Conservation (phyloP, 257 asterid genomes). For the Salvia miltiorrhiza region DNA sequence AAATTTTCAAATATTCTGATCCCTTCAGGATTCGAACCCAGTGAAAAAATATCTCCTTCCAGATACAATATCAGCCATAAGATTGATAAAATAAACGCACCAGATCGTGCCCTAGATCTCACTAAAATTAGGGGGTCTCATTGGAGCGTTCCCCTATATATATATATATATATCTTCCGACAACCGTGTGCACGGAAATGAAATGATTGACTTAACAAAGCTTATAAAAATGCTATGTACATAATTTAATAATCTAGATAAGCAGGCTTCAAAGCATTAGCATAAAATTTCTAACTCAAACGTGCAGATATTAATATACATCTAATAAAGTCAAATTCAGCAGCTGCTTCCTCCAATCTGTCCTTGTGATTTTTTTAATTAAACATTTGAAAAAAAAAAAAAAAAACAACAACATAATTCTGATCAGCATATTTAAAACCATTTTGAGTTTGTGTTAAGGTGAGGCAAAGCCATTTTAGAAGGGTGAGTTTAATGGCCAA, state of each 20-base stretch:
- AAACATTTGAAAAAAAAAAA: background rate
- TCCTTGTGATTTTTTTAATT: no score
- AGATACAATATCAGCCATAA: no score
- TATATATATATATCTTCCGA: background rate
- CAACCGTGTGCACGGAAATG: background rate
- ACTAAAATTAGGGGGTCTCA: no score
- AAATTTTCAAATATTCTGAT: no score
- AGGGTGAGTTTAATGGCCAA: slow-evolving; percentile 36
- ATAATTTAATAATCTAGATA: background rate
- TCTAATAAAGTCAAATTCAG: slow-evolving; percentile 11
- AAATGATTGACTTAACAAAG: background rate
- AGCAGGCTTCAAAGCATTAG: background rate
- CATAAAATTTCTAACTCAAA: slow-evolving; percentile 3
- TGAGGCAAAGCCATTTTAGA: no score
- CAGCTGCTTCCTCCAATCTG: background rate
- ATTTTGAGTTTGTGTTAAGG: background rate
- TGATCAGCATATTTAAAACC: background rate
- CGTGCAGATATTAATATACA: slow-evolving; percentile 24
- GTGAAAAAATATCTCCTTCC: no score
- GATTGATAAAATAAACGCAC: no score
- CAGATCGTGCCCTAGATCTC: no score
- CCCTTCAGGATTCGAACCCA: no score
- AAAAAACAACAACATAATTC: background rate
- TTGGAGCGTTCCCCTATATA: no score
- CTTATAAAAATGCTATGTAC: background rate